phyloP scores from a whole-genome alignment of 2,329 filamentous ascomycete species.

The Didymella pomorum region DNA sequence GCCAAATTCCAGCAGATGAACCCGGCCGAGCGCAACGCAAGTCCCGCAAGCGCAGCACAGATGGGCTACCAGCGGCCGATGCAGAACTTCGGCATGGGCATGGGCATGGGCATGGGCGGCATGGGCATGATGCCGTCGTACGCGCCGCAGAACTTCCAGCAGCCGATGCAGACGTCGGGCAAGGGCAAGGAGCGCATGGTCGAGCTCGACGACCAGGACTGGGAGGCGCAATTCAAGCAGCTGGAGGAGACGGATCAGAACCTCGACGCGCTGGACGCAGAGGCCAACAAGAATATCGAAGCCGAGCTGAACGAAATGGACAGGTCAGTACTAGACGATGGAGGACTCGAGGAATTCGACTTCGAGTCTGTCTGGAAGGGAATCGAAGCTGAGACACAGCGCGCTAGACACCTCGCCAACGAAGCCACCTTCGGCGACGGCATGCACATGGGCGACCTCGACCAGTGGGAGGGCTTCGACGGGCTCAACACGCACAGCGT shows the following conservation, averaged over 20 bases:
- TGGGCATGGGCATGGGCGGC: constrained; percentile 63
- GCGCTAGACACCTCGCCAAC: constrained; percentile 72
- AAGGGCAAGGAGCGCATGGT: constrained; percentile 87
- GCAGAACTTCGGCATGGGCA: constrained; percentile 37
- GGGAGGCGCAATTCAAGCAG: constrained; percentile 95
- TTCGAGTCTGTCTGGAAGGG: constrained; percentile 91
- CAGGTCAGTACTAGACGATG: constrained; percentile 73
- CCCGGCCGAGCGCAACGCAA: constrained; percentile 65
- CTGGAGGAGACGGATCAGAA: constrained; percentile 73
- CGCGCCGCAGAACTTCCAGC: constrained; percentile 57
- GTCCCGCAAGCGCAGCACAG: constrained; percentile 59
- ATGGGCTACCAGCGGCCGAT: constrained; percentile 65
- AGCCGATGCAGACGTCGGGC: constrained; percentile 59
- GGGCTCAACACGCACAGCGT: constrained; percentile 71
- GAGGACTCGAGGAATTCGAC: constrained; percentile 77
- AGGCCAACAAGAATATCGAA: constrained; percentile 80
- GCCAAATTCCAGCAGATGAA: constrained; percentile 78
- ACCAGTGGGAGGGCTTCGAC: constrained; percentile 83
- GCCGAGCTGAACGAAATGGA: constrained; percentile 89
- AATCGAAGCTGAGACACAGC: constrained; percentile 78
- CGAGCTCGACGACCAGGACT: constrained; percentile 90
- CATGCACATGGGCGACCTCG: constrained; percentile 73
- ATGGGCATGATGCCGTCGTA: constrained; percentile 55
- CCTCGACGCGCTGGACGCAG: constrained; percentile 61
- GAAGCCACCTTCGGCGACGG: constrained; percentile 70